Base-by-base conservation (phyloP, 495 filamentous ascomycete species). In the Patellaria atrata region DNA sequence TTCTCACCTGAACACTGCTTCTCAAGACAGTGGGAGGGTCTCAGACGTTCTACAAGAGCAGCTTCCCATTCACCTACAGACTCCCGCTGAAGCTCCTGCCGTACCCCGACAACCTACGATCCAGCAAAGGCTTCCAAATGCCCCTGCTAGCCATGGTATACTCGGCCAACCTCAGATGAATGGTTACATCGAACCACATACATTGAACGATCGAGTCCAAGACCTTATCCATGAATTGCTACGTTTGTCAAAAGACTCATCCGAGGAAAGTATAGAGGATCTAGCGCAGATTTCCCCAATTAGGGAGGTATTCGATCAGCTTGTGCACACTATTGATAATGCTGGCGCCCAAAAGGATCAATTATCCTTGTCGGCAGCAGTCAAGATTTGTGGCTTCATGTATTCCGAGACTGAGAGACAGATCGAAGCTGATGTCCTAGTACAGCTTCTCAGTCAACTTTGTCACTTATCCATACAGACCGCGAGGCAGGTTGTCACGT, bases 1-100 rank as follows among this genome's bases (percentile, higher is more conserved):
- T 5, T 61, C 55, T 38, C 73, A 76, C 45, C 55, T 56, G n/a
- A 66, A 64, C 37, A 71, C 56, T 41, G 56, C 61, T 14, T 72
- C 73, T 2, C 66, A 69, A 15, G 74, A 79, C 38, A 65, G 63
- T 50, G 53, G 58, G 18, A 64, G 71, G 19, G 44, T 78, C 30
- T 69, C 70, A 9, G 85, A 94, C 48, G 71, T 89, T 10, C 67
- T 94, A 15, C 79, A 83, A 44, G 86, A 92, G 30, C 73, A 79
- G 39, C 93, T 79, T 53, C 73, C 71, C n/a, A 54, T 75, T 5
- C 83, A 66, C 46, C 61, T 92, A 13, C 71, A 80, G 11, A 87
- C 83, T 1, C 79, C 84, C 2, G 75, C 80, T 11, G 82, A 91
- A 45, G 75, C 75, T 4, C 81, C 84, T 18, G 73, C 79, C 17